Base-by-base conservation (phyloP, 108 stramenopile species). In the Cyclotella choctawhatcheeana region DNA sequence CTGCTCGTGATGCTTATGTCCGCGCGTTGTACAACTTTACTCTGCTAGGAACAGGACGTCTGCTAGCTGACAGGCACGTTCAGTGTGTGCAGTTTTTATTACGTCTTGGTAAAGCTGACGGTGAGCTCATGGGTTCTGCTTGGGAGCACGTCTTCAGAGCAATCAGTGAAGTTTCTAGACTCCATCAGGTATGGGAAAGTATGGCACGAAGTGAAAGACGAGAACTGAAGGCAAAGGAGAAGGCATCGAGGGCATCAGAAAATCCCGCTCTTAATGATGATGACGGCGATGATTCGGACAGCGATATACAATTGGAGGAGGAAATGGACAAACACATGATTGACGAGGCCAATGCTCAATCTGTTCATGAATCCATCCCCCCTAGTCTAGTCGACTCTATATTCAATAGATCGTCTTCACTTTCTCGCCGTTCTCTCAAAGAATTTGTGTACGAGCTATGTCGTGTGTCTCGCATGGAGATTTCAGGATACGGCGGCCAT, bases 101-200 rank as follows among this genome's bases (percentile, higher is more conserved):
- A 27, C 84, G 73, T 14, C 64, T 99, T 40, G 97, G 95, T 0
- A 65, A 85, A 22, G 83, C 90, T 44, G 94, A 97, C 37, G 99
- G 97, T 22, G 96, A 98, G 65, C 82, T 86, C 35, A 84, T 99
- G 8, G 93, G 90, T 25, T 77, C 75, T 25, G 86, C 94, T 20
- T 99, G 99, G 99, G 90, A 92, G 65, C 89, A 90, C 44, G 86
- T 98, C 24, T 96, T 98, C 70, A 81, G 79, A 37, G 91, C 95
- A 34, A 65, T 99, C 67, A 90, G 88, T 44, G 97, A 98, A 83
- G 82, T 99, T 40, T 87, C 93, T 66, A 84, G 90, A 8, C 82
- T 93, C 47, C 90, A 91, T 44, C 88, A 95, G 58, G 71, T 95
- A 4, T 95, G 89, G 71, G 89, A 95, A 35, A 65, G 87, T n/a